Percentiles rank a stretch among this genome's conserved stretches.
phyloP scores from a whole-genome alignment of 495 filamentous ascomycete species.

The Penicillium samsonianum region DNA sequence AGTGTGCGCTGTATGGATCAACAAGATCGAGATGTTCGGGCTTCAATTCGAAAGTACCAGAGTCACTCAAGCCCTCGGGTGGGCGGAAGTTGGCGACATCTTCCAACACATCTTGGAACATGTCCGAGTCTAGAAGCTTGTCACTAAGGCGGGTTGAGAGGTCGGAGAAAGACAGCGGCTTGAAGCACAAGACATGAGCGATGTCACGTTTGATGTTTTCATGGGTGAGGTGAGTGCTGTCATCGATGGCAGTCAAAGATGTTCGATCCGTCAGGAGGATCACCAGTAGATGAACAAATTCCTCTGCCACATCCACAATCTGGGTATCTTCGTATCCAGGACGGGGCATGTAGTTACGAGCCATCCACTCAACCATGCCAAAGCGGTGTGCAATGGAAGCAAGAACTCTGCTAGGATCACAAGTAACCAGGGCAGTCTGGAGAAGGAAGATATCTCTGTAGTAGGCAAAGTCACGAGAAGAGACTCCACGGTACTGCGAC shows the following conservation, averaged over 20 bases:
- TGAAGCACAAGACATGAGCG: constrained; percentile 92
- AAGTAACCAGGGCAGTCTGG: constrained; percentile 85
- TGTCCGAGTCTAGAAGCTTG: constrained; percentile 63
- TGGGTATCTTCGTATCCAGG: constrained; percentile 77
- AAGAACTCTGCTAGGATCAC: constrained; percentile 79
- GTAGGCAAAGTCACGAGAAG: constrained; percentile 85
- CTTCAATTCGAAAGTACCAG: constrained; percentile 91
- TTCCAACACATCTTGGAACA: constrained; percentile 82
- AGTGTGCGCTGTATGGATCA: constrained; percentile 93
- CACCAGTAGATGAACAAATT: constrained; percentile 92
- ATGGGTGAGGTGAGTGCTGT: constrained; percentile 63
- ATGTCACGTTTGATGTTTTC: constrained; percentile 84
- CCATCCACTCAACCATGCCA: constrained; percentile 86
- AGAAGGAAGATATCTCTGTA: constrained; percentile 94
- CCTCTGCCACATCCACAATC: constrained; percentile 88
- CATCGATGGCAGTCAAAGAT: constrained; percentile 69
- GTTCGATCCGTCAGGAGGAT: constrained; percentile 86
- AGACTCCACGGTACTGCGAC: constrained; percentile 84
- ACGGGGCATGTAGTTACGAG: constrained; percentile 70
- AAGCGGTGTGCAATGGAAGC: constrained; percentile 91
- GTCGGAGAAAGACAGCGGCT: constrained; percentile 90
- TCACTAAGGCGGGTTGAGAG: constrained; percentile 69
- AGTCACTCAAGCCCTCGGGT: constrained; percentile 88
- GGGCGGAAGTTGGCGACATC: constrained; percentile 86
- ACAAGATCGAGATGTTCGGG: constrained; percentile 78